A percentile compares a stretch with the other conserved stretches of the same genome.
These are phyloP conservation scores for Xylaria sp. DNA, from an alignment of 2,329 filamentous ascomycete genomes.

Conservation along the genomic window DNA sequence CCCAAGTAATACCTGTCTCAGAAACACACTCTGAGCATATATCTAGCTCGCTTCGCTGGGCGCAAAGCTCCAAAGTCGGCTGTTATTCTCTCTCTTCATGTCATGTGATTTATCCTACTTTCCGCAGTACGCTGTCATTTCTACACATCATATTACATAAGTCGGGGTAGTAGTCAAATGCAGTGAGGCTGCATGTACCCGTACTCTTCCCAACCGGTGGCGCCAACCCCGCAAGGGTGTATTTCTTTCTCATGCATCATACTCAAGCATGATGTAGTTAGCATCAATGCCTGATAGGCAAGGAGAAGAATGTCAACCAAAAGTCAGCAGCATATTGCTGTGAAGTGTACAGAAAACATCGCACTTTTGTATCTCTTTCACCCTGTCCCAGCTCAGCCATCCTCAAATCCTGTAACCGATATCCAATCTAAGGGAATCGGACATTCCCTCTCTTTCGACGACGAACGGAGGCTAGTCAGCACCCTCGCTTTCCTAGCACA, in stretches of 20 bases:
- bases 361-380: constrained; percentile 47
- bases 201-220: neutral
- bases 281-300: neutral
- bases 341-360: constrained; percentile 46
- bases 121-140: neutral
- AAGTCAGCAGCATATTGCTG: constrained; percentile 8
- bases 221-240: constrained; percentile 14
- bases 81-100: neutral
- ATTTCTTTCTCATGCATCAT: neutral
- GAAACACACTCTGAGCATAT: neutral
- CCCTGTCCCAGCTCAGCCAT: constrained; percentile 41
- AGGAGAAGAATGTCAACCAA: constrained; percentile 10
- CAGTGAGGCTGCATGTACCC: constrained; percentile 10
- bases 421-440: constrained; percentile 20
- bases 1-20: neutral
- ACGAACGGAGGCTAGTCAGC: constrained; percentile 48
- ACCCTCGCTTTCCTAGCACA: constrained; percentile 52
- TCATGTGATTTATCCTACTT: constrained; percentile 25
- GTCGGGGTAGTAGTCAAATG: neutral
- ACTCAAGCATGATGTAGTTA: neutral
- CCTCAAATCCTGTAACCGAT: constrained; percentile 31
- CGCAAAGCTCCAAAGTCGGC: neutral
- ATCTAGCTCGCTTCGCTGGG: neutral
- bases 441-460: constrained; percentile 49
- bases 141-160: constrained; percentile 9